Conservation (phyloP, 495 filamentous ascomycete genomes). For the Geoglossum glabrum region DNA sequence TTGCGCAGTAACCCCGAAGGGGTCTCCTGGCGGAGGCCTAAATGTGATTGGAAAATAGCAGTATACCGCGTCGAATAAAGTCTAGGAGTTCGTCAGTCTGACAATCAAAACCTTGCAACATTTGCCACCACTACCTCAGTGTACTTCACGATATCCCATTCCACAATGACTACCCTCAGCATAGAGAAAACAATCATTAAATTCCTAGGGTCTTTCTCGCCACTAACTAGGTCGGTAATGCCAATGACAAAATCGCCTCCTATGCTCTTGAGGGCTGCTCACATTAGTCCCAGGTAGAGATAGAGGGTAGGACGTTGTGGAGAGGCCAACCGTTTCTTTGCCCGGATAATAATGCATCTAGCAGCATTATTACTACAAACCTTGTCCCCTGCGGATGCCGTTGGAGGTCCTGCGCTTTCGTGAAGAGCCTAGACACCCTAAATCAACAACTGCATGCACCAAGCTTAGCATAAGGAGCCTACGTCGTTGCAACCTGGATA, state of each 20-base stretch:
- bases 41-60: conserved; percentile 70
- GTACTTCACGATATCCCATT: conserved; percentile 46
- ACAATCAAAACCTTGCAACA: not conserved
- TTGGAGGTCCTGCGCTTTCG: conserved; percentile 26
- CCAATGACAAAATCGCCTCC: conserved; percentile 38
- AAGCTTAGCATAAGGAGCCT: not conserved
- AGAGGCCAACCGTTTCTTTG: conserved; percentile 35
- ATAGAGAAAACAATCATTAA: conserved; percentile 63
- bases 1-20: conserved; percentile 54
- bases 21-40: conserved; percentile 52
- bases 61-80: conserved; percentile 52
- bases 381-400: conserved; percentile 40
- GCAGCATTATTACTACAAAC: conserved; percentile 40
- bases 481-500: not conserved
- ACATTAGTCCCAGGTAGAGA: conserved; percentile 3
- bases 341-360: conserved; percentile 44
- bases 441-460: not conserved
- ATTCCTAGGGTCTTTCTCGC: conserved; percentile 60
- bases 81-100: conserved; percentile 22
- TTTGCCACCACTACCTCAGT: conserved; percentile 29
- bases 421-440: conserved; percentile 2
- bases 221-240: conserved; percentile 47
- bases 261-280: conserved; percentile 30
- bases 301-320: not conserved
- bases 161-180: conserved; percentile 47